Percentiles rank a stretch among this genome's conserved stretches.
Evolutionary conservation across 306 rosid species (phyloP).

Genomic region (Trichosanthes cucumerina): DNA sequence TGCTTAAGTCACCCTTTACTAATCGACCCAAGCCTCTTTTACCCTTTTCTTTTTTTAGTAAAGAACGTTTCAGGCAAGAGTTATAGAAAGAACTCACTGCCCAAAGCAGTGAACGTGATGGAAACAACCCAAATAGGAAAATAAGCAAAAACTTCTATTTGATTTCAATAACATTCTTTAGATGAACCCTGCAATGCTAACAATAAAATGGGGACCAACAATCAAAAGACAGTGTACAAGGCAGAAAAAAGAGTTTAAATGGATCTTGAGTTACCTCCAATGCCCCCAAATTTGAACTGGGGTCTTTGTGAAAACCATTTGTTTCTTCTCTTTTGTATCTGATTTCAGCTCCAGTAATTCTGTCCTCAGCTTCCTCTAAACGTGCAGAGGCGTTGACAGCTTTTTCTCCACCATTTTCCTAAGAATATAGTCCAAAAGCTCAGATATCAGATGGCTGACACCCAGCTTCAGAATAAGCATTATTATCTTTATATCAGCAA

Average conservation of each 20-base stretch:
- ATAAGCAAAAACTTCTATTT: not conserved
- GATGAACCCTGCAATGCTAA: not conserved
- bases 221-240: not conserved
- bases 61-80: not conserved
- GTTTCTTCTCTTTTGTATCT: slow-evolving; percentile 3
- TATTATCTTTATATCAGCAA: not conserved
- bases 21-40: not conserved
- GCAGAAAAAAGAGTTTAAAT: not conserved
- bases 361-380: slow-evolving; percentile 6
- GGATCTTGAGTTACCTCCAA: slow-evolving; percentile 12
- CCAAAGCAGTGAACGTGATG: not conserved
- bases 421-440: not conserved
- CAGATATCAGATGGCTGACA: not conserved
- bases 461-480: not conserved
- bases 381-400: slow-evolving; percentile 3
- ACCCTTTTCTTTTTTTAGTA: not conserved
- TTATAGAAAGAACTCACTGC: not conserved
- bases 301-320: not conserved
- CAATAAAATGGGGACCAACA: not conserved
- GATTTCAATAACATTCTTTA: not conserved
- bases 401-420: slow-evolving; percentile 7
- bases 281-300: slow-evolving; percentile 2
- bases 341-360: slow-evolving; percentile 3
- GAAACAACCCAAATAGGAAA: not conserved
- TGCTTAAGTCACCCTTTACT: not conserved